A percentile compares a stretch with the other conserved stretches of the same genome.
Conservation (phyloP, 306 rosid genomes). For the Sesbania bispinosa region DNA sequence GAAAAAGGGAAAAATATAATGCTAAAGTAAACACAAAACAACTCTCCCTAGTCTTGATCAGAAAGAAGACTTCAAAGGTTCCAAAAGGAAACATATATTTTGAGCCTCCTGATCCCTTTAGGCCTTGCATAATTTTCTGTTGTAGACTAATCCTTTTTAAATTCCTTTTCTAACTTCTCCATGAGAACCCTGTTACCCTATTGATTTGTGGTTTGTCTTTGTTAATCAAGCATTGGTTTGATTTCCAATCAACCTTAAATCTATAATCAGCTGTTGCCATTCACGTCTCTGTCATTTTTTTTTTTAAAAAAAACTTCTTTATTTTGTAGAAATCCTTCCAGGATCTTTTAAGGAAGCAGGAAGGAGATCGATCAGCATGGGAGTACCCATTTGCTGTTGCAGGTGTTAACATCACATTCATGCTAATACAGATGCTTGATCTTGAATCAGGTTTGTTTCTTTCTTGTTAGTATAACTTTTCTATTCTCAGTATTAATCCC, state of each 20-base stretch:
- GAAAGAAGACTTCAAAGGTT: background rate
- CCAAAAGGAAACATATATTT: background rate
- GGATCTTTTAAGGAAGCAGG: slow-evolving; percentile 92
- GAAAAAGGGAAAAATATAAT: background rate
- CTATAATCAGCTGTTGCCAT: slow-evolving; percentile 9
- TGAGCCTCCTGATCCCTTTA: background rate
- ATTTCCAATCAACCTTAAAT: background rate
- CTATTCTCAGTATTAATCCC: background rate
- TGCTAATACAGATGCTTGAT: slow-evolving; percentile 98
- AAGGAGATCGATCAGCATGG: slow-evolving; percentile 95
- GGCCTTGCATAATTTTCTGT: background rate
- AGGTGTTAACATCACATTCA: slow-evolving; percentile 96
- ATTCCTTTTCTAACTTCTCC: background rate
- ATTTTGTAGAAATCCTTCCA: slow-evolving; percentile 87
- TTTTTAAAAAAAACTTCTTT: slow-evolving; percentile 2
- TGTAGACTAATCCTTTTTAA: background rate
- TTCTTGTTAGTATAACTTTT: slow-evolving; percentile 3
- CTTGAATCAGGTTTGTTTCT: slow-evolving; percentile 83
- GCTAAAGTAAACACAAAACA: background rate
- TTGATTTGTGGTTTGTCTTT: background rate
- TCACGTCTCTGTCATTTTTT: too few relatives aligned
- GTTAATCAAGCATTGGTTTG: background rate
- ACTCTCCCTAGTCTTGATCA: background rate
- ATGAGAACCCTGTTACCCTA: background rate
- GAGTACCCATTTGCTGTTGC: slow-evolving; percentile 99